These are phyloP conservation scores for Mrakia hoshinonis DNA, from an alignment of 768 basidiomycete species.

Conservation along the genomic window DNA sequence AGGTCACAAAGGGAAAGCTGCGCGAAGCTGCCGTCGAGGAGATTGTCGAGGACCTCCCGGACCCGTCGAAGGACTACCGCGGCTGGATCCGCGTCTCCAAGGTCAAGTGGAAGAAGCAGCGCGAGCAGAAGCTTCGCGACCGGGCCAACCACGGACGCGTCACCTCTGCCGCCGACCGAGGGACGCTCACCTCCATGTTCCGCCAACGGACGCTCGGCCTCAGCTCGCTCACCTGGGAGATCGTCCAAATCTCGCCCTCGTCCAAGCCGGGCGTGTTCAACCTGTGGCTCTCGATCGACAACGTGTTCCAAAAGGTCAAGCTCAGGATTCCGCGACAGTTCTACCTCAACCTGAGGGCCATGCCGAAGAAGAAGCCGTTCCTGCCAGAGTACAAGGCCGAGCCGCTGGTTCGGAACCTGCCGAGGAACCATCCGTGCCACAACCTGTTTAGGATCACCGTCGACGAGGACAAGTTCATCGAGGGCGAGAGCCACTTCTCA, in stretches of 20 bases:
- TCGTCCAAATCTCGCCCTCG: conserved; percentile 72
- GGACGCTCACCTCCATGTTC: conserved; percentile 61
- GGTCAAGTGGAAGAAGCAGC: conserved; percentile 62
- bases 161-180: conserved; percentile 36
- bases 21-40: conserved; percentile 42
- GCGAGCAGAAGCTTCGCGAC: conserved; percentile 37
- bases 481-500: conserved; percentile 82
- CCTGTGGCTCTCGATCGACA: conserved; percentile 77
- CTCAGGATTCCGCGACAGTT: conserved; percentile 84
- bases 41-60: conserved; percentile 31
- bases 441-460: conserved; percentile 78
- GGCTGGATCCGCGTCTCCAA: conserved; percentile 71
- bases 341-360: conserved; percentile 63
- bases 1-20: conserved; percentile 36
- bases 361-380: conserved; percentile 58
- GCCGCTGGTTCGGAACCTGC: conserved; percentile 66
- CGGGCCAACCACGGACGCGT: conserved; percentile 32
- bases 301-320: conserved; percentile 66
- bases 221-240: conserved; percentile 72
- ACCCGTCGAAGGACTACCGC: conserved; percentile 58
- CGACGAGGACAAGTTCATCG: conserved; percentile 70
- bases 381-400: conserved; percentile 61
- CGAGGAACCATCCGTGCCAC: conserved; percentile 63
- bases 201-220: conserved; percentile 46
- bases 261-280: conserved; percentile 70